Evolutionary conservation across 2,329 filamentous ascomycete species (phyloP), one percentile per base, ranked within the genome.

Genomic region (Metarhizium robertsii): DNA sequence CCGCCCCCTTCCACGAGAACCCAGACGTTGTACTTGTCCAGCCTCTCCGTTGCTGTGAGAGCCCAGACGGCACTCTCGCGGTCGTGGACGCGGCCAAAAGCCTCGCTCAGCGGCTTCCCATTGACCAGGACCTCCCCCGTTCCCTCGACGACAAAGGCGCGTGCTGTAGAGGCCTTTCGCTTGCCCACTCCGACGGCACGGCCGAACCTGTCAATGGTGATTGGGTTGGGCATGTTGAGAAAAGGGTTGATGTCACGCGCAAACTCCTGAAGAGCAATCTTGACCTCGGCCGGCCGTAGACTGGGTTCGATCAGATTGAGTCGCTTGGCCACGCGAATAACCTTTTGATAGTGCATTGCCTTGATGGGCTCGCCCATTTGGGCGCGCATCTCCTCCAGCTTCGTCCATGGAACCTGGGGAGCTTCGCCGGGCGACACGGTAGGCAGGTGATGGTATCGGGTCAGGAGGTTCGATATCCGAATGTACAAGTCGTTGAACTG

Each of bases 1-100:
- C 94, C 94, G 61, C 94, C 94, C 55, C 94, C 94, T 57, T 81
- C 79, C 3, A 91, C 89, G 52, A 88, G 73, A 53, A 86, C 92
- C 86, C 90, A 99, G 3, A 96, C 84, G 66, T 99, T 99, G 78
- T 99, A 99, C 72, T 96, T 97, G 77, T 96, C 91, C 61, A 95
- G 73, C 60, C 94, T 79, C 47, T 87, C 79, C 29, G 91, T 95
- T 52, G 84, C 80, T 65, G 92, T 90, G 66, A 99, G 73, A 7
- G 92, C 85, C 92, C 92, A 99, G 4, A 96, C 76, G 2, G 90
- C 92, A 67, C 90, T 96, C 76, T 97, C 94, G 47, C 94, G 85
- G 71, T 99, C 92, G 69, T 99, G 92, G 52, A 96, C 73, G 40
- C 94, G 85, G 38, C 86, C 88, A 70, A 99, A 99, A 25, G 83